Percentiles rank a stretch among this genome's conserved stretches.
Conservation (phyloP, 225 moss, liverwort and hornwort species). For the Marchantia paleacea region DNA sequence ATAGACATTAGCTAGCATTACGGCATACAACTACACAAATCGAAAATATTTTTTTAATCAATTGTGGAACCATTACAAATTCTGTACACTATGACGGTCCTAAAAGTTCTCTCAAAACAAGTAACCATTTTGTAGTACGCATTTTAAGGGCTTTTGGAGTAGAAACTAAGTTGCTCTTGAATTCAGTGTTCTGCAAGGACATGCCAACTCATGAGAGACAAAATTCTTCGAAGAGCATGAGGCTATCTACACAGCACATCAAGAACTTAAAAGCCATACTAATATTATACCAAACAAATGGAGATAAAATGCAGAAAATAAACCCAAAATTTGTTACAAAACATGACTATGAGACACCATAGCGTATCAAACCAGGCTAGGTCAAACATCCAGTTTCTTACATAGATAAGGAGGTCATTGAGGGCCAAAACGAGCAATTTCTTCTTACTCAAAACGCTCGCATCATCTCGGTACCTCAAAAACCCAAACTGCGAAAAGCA, state of each 20-base stretch:
- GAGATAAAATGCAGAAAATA: neutral
- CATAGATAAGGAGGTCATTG: slow-evolving; percentile 49
- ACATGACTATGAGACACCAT: neutral
- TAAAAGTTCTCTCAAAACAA: slow-evolving; percentile 47
- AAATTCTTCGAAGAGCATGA: too few species aligned
- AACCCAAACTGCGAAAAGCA: slow-evolving; percentile 41
- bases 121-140: slow-evolving; percentile 48
- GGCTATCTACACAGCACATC: neutral
- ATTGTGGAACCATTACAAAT: neutral
- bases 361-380: neutral
- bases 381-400: slow-evolving; percentile 19
- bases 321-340: neutral
- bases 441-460: slow-evolving; percentile 43
- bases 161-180: slow-evolving; percentile 48
- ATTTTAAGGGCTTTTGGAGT: slow-evolving; percentile 46
- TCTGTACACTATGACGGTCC: slow-evolving; percentile 30
- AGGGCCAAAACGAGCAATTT: slow-evolving; percentile 48
- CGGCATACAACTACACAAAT: too few species aligned
- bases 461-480: slow-evolving; percentile 44
- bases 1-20: too few species aligned
- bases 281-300: neutral
- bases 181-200: slow-evolving; percentile 41
- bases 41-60: too few species aligned
- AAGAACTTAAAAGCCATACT: neutral
- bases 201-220: neutral